These are phyloP conservation scores for Acorus calamus DNA, from an alignment of 106 monocot genomes.

Conservation along the genomic window DNA sequence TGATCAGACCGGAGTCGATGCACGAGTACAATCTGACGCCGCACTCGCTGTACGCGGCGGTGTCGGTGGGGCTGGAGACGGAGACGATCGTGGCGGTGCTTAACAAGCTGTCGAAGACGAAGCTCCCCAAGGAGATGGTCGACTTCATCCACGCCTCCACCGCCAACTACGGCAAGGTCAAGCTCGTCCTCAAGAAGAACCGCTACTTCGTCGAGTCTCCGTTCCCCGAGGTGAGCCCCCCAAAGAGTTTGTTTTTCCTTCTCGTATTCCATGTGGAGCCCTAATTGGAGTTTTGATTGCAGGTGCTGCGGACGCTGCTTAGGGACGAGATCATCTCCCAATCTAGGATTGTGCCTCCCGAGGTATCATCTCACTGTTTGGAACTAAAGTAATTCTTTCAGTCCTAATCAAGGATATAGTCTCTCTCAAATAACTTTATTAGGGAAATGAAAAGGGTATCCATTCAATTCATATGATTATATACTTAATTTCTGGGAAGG, in stretches of 20 bases:
- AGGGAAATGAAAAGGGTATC: no score
- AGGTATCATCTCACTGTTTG: conserved; percentile 28
- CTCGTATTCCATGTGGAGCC: neutral
- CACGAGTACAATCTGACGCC: conserved; percentile 98
- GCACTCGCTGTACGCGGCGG: conserved; percentile 87
- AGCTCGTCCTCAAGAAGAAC: conserved; percentile 94
- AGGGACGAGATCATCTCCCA: conserved; percentile 60
- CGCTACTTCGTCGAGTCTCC: conserved; percentile 89
- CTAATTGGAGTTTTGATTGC: neutral
- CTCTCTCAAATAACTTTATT: neutral
- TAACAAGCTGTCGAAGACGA: conserved; percentile 92
- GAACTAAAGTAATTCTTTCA: no score
- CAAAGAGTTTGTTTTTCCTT: neutral
- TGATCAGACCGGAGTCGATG: conserved; percentile 78
- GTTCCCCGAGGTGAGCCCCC: conserved; percentile 50
- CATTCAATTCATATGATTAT: no score
- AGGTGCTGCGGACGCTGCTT: conserved; percentile 79
- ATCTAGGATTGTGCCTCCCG: conserved; percentile 41
- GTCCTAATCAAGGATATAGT: no score
- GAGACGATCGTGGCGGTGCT: conserved; percentile 89
- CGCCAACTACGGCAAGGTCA: conserved; percentile 94
- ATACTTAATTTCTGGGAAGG: no score
- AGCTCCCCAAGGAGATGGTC: conserved; percentile 84
- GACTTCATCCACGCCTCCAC: conserved; percentile 94
- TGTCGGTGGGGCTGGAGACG: conserved; percentile 93